phyloP scores from a whole-genome alignment of 2,329 filamentous ascomycete genomes.

The Aspergillus sp. region DNA sequence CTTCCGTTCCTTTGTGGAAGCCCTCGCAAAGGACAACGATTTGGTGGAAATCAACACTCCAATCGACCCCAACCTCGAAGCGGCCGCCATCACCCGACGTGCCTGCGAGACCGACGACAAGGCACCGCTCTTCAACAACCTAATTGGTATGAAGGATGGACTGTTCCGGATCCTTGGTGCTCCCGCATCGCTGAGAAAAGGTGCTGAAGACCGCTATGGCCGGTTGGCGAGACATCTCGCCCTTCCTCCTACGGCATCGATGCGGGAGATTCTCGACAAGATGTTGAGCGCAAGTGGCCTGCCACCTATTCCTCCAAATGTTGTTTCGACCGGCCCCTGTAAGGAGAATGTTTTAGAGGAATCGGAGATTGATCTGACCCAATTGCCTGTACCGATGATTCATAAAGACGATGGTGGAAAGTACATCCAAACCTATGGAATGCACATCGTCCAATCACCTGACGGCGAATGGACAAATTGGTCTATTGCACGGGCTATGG shows the following conservation, averaged over 20 bases:
- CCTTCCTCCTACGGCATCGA: conserved; percentile 33
- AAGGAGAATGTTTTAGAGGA: conserved; percentile 39
- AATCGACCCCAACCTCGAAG: conserved; percentile 44
- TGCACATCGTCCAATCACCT: conserved; percentile 44
- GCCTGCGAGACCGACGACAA: conserved; percentile 44
- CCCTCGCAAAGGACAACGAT: conserved; percentile 39
- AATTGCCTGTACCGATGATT: conserved; percentile 39
- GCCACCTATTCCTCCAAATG: conserved; percentile 26
- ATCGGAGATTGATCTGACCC: conserved; percentile 40
- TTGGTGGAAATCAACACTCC: conserved; percentile 40
- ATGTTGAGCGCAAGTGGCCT: conserved; percentile 33
- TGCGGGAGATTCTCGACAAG: conserved; percentile 39
- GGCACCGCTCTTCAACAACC: conserved; percentile 50
- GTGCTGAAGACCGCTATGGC: conserved; percentile 31
- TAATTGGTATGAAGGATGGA: conserved; percentile 43
- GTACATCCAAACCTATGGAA: conserved; percentile 49
- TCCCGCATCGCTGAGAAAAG: conserved; percentile 34
- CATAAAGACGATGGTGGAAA: conserved; percentile 46
- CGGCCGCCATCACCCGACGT: conserved; percentile 43
- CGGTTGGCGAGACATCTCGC: conserved; percentile 41
- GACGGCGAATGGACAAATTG: conserved; percentile 44
- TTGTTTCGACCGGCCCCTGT: conserved; percentile 35
- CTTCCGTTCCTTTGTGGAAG: conserved; percentile 45
- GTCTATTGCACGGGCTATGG: conserved; percentile 41
- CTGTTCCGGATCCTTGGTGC: conserved; percentile 47